These are phyloP conservation scores for Coelastrella sp. DNA, from an alignment of 139 green algal species.

Conservation along the genomic window DNA sequence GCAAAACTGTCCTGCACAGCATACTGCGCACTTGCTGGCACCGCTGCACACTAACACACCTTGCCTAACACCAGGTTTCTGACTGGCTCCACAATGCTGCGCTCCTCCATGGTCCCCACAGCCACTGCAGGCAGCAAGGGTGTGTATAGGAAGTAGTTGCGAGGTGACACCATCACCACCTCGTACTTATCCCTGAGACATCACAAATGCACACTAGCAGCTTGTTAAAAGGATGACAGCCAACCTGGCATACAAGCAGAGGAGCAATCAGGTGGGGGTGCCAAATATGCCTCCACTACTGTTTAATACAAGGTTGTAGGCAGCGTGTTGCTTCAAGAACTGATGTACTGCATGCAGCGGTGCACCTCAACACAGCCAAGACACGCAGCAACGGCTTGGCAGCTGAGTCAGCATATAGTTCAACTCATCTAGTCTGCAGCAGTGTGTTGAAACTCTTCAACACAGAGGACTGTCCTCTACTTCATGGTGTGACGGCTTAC, in stretches of 20 bases:
- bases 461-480: background rate
- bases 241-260: too few relatives aligned
- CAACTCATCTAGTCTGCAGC: too few relatives aligned
- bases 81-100: conserved; percentile 96
- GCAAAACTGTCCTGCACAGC: background rate
- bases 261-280: too few relatives aligned
- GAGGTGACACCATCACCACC: conserved; percentile 83
- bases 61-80: conserved; percentile 73
- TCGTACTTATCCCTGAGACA: conserved; percentile 78
- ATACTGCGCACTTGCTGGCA: background rate
- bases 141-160: conserved; percentile 99
- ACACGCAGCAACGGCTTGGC: too few relatives aligned
- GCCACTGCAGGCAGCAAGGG: conserved; percentile 92
- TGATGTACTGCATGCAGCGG: too few relatives aligned
- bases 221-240: background rate
- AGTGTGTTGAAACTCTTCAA: background rate
- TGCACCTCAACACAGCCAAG: too few relatives aligned
- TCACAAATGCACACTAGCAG: too few relatives aligned
- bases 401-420: too few relatives aligned
- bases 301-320: too few relatives aligned
- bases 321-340: too few relatives aligned
- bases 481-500: conserved; percentile 48
- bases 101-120: conserved; percentile 91
- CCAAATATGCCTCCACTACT: too few relatives aligned
- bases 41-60: conserved; percentile 39